A percentile compares a stretch with the other conserved stretches of the same genome.
Evolutionary conservation across 2,329 filamentous ascomycete species (phyloP).

Genomic region (Pochonia chlamydosporia): DNA sequence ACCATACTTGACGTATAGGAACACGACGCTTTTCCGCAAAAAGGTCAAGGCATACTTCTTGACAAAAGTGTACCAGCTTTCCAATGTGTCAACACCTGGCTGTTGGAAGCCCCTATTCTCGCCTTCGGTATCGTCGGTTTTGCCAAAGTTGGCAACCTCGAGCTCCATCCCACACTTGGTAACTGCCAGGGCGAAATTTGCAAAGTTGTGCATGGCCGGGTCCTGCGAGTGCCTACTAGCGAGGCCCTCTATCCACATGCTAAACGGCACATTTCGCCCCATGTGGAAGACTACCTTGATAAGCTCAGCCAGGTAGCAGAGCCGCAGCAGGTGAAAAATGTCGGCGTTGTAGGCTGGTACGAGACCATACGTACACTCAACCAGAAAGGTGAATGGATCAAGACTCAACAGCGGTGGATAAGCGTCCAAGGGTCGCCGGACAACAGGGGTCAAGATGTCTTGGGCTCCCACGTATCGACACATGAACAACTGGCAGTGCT

Average conservation of each 20-base stretch:
- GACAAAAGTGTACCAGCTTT: constrained; percentile 54
- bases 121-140: constrained; percentile 16
- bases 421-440: constrained; percentile 33
- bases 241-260: constrained; percentile 42
- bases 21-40: constrained; percentile 75
- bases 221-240: constrained; percentile 37
- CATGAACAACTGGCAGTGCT: constrained; percentile 72
- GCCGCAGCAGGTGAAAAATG: constrained; percentile 69
- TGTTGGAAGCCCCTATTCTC: constrained; percentile 49
- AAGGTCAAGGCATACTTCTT: constrained; percentile 86
- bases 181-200: constrained; percentile 46
- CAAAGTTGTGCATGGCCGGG: constrained; percentile 47
- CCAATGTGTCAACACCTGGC: constrained; percentile 45
- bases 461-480: constrained; percentile 44
- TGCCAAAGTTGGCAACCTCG: constrained; percentile 24
- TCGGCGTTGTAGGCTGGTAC: constrained; percentile 64
- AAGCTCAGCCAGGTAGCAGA: constrained; percentile 89
- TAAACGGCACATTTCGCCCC: constrained; percentile 46
- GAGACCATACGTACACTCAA: constrained; percentile 69
- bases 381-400: constrained; percentile 75
- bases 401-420: constrained; percentile 56
- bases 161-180: constrained; percentile 38
- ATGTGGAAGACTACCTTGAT: constrained; percentile 68
- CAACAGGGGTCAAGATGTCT: constrained; percentile 20
- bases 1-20: constrained; percentile 83